These are phyloP conservation scores for Ophiostoma perfectum DNA, from an alignment of 2,329 filamentous ascomycete genomes.

Conservation along the genomic window DNA sequence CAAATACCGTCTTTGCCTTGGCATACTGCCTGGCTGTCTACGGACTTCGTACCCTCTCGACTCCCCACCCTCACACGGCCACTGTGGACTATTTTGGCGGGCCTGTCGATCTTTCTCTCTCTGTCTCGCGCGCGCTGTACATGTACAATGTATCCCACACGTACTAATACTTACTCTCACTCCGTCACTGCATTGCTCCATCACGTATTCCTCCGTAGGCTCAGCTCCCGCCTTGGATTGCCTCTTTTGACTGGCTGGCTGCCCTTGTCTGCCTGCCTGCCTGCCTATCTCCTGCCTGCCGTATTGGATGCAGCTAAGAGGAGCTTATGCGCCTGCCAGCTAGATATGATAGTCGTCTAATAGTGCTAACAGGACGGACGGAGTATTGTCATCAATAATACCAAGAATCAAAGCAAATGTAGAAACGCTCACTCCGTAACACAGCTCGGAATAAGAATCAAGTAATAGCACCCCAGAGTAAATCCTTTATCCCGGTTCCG, in stretches of 20 bases:
- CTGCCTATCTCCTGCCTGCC: neutral
- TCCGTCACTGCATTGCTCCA: too few species aligned
- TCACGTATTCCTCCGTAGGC: too few species aligned
- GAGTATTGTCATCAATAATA: neutral
- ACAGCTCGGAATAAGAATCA: neutral
- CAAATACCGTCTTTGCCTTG: too few species aligned
- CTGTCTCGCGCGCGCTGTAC: neutral
- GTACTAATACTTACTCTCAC: neutral
- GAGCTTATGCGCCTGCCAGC: neutral
- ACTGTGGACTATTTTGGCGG: neutral
- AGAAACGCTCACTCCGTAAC: too few species aligned
- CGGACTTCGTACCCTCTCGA: neutral
- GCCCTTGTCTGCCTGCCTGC: too few species aligned
- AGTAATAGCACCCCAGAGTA: neutral
- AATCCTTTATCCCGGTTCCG: neutral
- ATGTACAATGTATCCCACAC: neutral
- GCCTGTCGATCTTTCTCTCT: neutral
- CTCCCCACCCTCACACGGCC: neutral
- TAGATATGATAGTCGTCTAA: neutral
- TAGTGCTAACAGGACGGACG: neutral
- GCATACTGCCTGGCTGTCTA: neutral
- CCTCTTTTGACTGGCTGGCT: neutral
- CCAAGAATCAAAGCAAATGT: neutral
- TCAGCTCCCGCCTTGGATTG: slow-evolving; percentile 1
- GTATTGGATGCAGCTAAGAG: neutral